Conservation (phyloP, 495 filamentous ascomycete species). For the Podospora conica region DNA sequence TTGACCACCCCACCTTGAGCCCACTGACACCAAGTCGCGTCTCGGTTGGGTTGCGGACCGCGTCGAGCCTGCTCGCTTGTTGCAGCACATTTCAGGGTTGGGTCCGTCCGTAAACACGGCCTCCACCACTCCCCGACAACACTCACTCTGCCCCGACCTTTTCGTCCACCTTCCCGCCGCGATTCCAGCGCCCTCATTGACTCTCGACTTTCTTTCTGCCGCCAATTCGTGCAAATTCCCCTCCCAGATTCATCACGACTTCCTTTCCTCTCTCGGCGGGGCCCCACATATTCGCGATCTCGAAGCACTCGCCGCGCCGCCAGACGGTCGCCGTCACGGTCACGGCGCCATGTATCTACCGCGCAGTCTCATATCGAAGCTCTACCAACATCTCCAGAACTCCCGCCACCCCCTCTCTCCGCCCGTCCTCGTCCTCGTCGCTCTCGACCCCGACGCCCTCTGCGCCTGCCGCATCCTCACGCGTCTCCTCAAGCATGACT, state of each 20-base stretch:
- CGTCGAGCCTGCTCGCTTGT: neutral
- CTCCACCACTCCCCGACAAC: neutral
- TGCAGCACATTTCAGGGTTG: neutral
- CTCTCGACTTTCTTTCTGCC: neutral
- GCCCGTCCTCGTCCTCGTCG: constrained; percentile 85
- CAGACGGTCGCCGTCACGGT: too few relatives aligned
- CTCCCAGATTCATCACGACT: neutral
- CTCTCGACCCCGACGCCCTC: constrained; percentile 90
- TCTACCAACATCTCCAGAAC: constrained; percentile 80
- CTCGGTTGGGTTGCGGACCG: neutral
- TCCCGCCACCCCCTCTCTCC: constrained; percentile 78
- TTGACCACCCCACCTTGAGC: neutral
- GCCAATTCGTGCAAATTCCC: neutral
- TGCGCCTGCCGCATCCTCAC: constrained; percentile 95
- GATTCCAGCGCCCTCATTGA: neutral
- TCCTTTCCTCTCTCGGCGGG: neutral
- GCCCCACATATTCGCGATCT: neutral
- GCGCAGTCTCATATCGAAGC: constrained; percentile 75
- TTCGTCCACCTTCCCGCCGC: neutral
- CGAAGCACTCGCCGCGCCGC: neutral
- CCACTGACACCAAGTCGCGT: neutral
- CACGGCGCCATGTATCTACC: constrained; percentile 77
- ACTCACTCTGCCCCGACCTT: neutral
- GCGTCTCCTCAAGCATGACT: constrained; percentile 86
- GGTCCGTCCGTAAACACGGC: neutral